A percentile compares a stretch with the other conserved stretches of the same genome.
These are phyloP conservation scores for Podospora tetraspora DNA, from an alignment of 495 filamentous ascomycete species.

Conservation along the genomic window DNA sequence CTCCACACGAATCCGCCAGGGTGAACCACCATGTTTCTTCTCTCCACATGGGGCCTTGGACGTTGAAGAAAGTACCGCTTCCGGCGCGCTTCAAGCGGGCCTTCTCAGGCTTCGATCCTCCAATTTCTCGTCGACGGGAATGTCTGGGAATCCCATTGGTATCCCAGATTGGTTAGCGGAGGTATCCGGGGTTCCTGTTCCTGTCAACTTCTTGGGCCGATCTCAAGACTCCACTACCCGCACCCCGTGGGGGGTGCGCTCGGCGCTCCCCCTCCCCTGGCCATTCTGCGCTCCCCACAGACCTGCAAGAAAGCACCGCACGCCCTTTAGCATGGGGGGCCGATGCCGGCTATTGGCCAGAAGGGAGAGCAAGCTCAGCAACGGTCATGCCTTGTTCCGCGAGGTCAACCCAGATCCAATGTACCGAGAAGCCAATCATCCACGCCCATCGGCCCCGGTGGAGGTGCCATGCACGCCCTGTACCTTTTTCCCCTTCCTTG, in stretches of 20 bases:
- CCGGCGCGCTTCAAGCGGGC: not conserved
- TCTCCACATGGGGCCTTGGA: not conserved
- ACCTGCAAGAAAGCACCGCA: slow-evolving; percentile 24
- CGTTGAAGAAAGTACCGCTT: not conserved
- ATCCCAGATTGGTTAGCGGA: not conserved
- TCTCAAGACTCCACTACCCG: slow-evolving; percentile 10
- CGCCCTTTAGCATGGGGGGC: slow-evolving; percentile 27
- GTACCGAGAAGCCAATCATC: slow-evolving; percentile 39
- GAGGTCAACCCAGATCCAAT: slow-evolving; percentile 42
- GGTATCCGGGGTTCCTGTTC: not conserved
- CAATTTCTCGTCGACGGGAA: not conserved
- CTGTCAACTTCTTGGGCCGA: slow-evolving; percentile 1
- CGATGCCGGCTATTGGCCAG: slow-evolving; percentile 35
- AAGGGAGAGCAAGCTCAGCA: slow-evolving; percentile 34
- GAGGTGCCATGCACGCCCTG: slow-evolving; percentile 35
- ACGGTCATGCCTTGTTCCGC: slow-evolving; percentile 47
- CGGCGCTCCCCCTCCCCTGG: slow-evolving; percentile 20
- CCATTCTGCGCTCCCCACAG: slow-evolving; percentile 12
- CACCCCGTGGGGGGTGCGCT: slow-evolving; percentile 23
- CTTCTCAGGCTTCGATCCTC: not conserved
- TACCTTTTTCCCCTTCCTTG: slow-evolving; percentile 20
- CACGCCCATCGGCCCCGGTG: slow-evolving; percentile 36
- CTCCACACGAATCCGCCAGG: not conserved
- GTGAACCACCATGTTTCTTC: not conserved
- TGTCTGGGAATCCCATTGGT: not conserved